These are phyloP conservation scores for Pseudogymnoascus sp. DNA, from an alignment of 2,329 filamentous ascomycete genomes.

Conservation along the genomic window DNA sequence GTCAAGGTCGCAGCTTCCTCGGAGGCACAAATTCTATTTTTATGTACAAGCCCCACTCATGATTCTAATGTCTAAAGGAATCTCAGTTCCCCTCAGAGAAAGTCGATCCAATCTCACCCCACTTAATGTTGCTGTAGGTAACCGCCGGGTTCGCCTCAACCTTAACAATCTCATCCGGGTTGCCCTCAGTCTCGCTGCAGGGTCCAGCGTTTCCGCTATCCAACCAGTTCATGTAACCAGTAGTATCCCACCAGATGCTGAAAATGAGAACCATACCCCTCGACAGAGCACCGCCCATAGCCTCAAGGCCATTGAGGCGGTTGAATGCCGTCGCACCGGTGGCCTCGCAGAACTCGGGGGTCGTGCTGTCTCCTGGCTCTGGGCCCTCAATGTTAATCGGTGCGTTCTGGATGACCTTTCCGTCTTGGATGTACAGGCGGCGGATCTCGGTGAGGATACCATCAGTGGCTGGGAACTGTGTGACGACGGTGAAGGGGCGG, in stretches of 20 bases:
- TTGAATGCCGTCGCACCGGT: conserved; percentile 29
- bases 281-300: conserved; percentile 32
- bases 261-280: conserved; percentile 46
- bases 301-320: conserved; percentile 32
- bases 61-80: neutral
- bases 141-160: conserved; percentile 43
- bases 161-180: conserved; percentile 40
- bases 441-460: conserved; percentile 38
- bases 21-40: neutral
- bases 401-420: conserved; percentile 31
- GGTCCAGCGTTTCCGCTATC: conserved; percentile 44
- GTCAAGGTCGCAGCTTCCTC: neutral
- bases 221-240: conserved; percentile 50
- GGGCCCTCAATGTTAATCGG: conserved; percentile 26
- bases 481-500: conserved; percentile 40
- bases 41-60: neutral
- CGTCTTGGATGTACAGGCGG: conserved; percentile 41
- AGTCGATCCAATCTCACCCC: conserved; percentile 52
- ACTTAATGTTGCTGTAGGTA: conserved; percentile 49
- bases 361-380: conserved; percentile 31
- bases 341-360: conserved; percentile 30
- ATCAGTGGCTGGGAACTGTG: conserved; percentile 38
- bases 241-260: conserved; percentile 48
- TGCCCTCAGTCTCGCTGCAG: conserved; percentile 46
- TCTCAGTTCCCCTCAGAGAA: conserved; percentile 18